phyloP scores from a whole-genome alignment of 805 yeast genomes.

The Zygosaccharomyces rouxii region DNA sequence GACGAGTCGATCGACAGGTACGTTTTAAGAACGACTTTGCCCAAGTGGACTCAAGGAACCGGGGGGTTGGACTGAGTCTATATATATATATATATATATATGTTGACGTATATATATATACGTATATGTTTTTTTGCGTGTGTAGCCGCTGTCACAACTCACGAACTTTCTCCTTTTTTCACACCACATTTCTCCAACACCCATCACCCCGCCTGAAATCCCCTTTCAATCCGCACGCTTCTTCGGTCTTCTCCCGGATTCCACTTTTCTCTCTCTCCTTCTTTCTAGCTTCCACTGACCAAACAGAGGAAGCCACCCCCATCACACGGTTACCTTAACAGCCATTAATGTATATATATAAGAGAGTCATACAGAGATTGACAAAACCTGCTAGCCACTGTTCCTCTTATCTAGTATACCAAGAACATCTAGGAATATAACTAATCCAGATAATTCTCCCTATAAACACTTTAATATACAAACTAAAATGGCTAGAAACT shows the following conservation, averaged over 20 bases:
- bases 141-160: too few species aligned
- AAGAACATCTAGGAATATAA: background rate
- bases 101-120: too few species aligned
- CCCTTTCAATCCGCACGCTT: too few species aligned
- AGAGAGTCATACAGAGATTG: background rate
- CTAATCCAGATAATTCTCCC: background rate
- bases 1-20: conserved; percentile 48
- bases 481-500: conserved; percentile 65
- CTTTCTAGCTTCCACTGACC: conserved; percentile 1
- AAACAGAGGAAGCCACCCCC: conserved; percentile 2
- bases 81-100: too few species aligned
- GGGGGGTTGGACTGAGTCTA: background rate
- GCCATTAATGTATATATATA: background rate
- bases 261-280: conserved; percentile 5
- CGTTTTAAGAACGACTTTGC: conserved; percentile 53
- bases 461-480: background rate
- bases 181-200: too few species aligned
- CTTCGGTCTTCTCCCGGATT: conserved; percentile 6
- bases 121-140: too few species aligned
- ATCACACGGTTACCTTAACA: conserved; percentile 3
- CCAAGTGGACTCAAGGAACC: conserved; percentile 62
- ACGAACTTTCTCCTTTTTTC: too few species aligned
- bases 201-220: too few species aligned
- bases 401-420: background rate
- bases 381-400: background rate